Evolutionary conservation across 1,284 basidiomycete species (phyloP).

Genomic region (Ustilago tritici): DNA sequence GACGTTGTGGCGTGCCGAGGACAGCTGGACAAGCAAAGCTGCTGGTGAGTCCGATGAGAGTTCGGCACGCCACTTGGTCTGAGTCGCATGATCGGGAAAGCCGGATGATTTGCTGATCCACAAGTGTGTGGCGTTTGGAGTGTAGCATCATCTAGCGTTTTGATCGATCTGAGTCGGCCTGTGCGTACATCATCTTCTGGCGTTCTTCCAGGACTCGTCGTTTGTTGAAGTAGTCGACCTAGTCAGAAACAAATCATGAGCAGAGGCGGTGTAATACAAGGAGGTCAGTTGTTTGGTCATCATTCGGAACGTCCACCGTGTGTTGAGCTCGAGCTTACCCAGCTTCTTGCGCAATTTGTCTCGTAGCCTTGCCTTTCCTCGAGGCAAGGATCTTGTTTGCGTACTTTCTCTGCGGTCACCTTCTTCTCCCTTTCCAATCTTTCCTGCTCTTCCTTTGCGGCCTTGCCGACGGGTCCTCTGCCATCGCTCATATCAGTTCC

Average conservation of each 20-base stretch:
- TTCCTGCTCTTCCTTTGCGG: constrained; percentile 50
- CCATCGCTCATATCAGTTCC: constrained; percentile 67
- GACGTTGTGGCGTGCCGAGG: too few species aligned
- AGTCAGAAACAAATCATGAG: not conserved
- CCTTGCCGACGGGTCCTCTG: constrained; percentile 54
- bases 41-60: not conserved
- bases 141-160: constrained; percentile 10
- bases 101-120: not conserved
- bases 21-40: not conserved
- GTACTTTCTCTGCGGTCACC: constrained; percentile 37
- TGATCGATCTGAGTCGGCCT: constrained; percentile 17
- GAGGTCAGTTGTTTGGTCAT: constrained; percentile 4
- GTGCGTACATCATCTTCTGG: constrained; percentile 62
- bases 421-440: constrained; percentile 41
- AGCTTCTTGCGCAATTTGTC: constrained; percentile 64
- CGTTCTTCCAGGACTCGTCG: constrained; percentile 66
- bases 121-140: too few species aligned
- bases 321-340: constrained; percentile 55
- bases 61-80: not conserved
- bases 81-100: not conserved
- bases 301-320: not conserved
- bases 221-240: constrained; percentile 69
- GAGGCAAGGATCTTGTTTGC: constrained; percentile 61
- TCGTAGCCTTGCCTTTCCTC: constrained; percentile 59
- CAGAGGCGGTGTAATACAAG: not conserved